Conservation (phyloP, 148 eudicot genomes). For the Camellia granthamiana region DNA sequence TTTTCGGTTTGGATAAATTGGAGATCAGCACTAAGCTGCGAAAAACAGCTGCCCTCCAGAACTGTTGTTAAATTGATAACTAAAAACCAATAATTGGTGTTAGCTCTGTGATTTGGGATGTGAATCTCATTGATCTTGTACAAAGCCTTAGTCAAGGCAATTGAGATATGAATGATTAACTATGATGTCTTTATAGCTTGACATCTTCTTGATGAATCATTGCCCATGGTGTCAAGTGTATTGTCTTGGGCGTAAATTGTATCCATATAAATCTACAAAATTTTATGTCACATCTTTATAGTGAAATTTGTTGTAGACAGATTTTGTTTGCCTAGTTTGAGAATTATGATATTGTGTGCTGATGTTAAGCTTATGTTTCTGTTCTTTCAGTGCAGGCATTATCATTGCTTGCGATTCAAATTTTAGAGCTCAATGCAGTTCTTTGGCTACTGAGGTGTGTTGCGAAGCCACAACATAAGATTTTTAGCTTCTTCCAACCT, state of each 20-base stretch:
- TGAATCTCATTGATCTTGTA: neutral
- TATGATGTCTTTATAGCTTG: neutral
- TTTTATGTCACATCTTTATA: neutral
- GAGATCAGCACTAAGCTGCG: neutral
- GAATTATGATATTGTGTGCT: slow-evolving; percentile 8
- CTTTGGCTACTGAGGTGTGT: slow-evolving; percentile 50
- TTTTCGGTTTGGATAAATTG: neutral
- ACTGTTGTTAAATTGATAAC: neutral
- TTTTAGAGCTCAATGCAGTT: slow-evolving; percentile 51
- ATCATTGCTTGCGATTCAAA: slow-evolving; percentile 54
- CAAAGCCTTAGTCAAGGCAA: neutral
- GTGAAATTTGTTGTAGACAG: neutral
- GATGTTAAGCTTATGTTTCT: slow-evolving; percentile 9
- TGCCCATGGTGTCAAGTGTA: neutral
- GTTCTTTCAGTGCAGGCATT: slow-evolving; percentile 43
- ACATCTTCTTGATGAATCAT: neutral
- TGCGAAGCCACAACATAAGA: slow-evolving; percentile 42
- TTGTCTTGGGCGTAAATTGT: neutral
- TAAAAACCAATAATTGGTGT: neutral
- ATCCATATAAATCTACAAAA: neutral
- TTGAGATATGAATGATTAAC: neutral
- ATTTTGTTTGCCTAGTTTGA: neutral
- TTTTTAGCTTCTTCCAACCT: slow-evolving; percentile 37
- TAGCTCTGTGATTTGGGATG: neutral
- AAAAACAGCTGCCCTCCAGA: too few relatives aligned